Evolutionary conservation across 2,329 filamentous ascomycete genomes (phyloP).

Genomic region (Berkeleyomyces rouxiae): DNA sequence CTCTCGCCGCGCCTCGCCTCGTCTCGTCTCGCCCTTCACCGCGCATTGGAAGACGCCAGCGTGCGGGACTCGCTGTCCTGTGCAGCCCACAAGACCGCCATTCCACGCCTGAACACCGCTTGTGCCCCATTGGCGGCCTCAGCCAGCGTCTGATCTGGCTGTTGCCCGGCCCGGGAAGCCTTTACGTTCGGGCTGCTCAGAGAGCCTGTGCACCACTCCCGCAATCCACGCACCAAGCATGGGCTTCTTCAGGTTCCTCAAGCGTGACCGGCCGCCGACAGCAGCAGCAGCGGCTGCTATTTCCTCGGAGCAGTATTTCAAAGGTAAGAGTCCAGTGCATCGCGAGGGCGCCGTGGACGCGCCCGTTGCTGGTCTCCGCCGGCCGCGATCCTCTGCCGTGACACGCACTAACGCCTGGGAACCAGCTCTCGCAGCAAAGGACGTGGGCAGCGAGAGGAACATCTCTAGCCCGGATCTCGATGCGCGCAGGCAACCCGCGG

Average conservation of each 20-base stretch:
- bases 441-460: too few relatives aligned
- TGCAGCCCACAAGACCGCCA: background rate
- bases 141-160: too few relatives aligned
- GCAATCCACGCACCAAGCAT: background rate
- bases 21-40: background rate
- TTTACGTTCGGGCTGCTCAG: too few relatives aligned
- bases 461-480: too few relatives aligned
- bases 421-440: background rate
- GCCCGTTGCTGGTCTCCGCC: background rate
- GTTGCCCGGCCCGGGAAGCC: too few relatives aligned
- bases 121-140: background rate
- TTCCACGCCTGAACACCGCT: background rate
- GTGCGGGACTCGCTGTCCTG: background rate
- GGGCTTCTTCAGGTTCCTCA: slow-evolving; percentile 12
- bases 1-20: background rate
- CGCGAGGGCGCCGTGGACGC: background rate
- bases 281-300: slow-evolving; percentile 11
- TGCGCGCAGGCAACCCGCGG: too few relatives aligned
- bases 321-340: slow-evolving; percentile 3
- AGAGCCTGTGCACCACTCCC: too few relatives aligned
- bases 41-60: background rate
- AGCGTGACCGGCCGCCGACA: slow-evolving; percentile 10
- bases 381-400: too few relatives aligned
- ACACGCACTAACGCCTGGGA: background rate
- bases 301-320: slow-evolving; percentile 13